Evolutionary conservation across 2,329 filamentous ascomycete genomes (phyloP).

Genomic region (Albifimbria verrucaria): DNA sequence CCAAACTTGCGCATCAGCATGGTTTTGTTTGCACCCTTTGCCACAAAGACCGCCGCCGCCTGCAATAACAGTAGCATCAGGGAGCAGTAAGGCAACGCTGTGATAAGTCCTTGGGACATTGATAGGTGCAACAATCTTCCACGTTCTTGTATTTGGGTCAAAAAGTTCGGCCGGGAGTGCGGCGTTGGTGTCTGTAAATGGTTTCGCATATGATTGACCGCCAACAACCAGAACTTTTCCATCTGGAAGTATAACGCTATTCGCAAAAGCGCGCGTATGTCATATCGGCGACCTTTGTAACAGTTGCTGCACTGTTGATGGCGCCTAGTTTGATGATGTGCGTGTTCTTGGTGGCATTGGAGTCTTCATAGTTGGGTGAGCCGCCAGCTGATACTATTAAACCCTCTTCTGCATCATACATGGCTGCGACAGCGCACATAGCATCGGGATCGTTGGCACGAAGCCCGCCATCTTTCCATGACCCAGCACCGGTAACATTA

Average conservation of each 20-base stretch:
- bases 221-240: constrained; percentile 45
- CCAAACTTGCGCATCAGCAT: not conserved
- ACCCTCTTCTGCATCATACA: constrained; percentile 57
- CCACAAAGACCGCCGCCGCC: constrained; percentile 1
- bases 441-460: constrained; percentile 36
- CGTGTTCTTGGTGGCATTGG: constrained; percentile 39
- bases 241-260: constrained; percentile 45
- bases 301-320: not conserved
- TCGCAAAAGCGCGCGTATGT: constrained; percentile 37
- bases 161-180: not conserved
- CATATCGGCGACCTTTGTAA: constrained; percentile 20
- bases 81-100: not conserved
- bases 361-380: constrained; percentile 40
- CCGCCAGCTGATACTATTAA: constrained; percentile 55
- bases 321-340: constrained; percentile 46
- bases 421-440: constrained; percentile 54
- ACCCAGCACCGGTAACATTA: constrained; percentile 28
- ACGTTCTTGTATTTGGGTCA: not conserved
- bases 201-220: constrained; percentile 22
- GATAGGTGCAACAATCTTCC: not conserved
- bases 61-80: not conserved
- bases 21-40: not conserved
- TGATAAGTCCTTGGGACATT: constrained; percentile 1
- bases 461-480: constrained; percentile 37
- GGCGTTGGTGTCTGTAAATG: not conserved